These are phyloP conservation scores for Chlorella sorokiniana DNA, from an alignment of 139 green algal genomes.

Conservation along the genomic window DNA sequence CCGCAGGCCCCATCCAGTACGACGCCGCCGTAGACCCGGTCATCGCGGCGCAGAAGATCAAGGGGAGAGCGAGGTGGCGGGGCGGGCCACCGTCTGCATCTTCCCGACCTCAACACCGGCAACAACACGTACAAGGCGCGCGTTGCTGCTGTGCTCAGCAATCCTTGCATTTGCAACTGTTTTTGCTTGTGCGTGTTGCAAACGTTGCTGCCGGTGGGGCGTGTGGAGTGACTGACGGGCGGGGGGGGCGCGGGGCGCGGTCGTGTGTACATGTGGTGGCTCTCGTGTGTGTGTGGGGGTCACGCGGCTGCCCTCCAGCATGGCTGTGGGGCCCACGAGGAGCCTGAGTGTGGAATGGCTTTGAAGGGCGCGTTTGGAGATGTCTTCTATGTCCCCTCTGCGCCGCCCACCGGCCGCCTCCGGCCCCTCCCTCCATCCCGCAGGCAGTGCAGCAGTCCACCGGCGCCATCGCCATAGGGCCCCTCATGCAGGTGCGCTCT, in stretches of 20 bases:
- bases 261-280: too few relatives aligned
- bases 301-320: too few relatives aligned
- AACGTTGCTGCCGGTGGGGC: too few relatives aligned
- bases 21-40: conserved; percentile 83
- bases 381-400: not conserved
- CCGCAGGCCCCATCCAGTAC: conserved; percentile 76
- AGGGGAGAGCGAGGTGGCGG: conserved; percentile 78
- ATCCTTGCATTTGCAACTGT: not conserved
- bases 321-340: not conserved
- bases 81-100: conserved; percentile 81
- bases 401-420: not conserved
- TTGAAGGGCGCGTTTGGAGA: not conserved
- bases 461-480: conserved; percentile 83
- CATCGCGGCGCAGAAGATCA: conserved; percentile 79
- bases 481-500: conserved; percentile 72
- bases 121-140: conserved; percentile 92
- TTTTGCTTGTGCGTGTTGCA: not conserved
- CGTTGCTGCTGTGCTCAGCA: not conserved
- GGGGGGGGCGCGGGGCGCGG: too few relatives aligned
- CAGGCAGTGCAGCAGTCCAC: conserved; percentile 74
- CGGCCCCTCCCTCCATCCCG: not conserved
- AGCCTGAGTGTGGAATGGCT: not conserved
- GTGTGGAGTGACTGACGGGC: too few relatives aligned
- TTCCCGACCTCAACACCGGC: conserved; percentile 95
- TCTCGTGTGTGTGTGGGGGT: too few relatives aligned